These are phyloP conservation scores for Schoenoplectus triqueter DNA, from an alignment of 202 grass and related monocot genomes.

Conservation along the genomic window DNA sequence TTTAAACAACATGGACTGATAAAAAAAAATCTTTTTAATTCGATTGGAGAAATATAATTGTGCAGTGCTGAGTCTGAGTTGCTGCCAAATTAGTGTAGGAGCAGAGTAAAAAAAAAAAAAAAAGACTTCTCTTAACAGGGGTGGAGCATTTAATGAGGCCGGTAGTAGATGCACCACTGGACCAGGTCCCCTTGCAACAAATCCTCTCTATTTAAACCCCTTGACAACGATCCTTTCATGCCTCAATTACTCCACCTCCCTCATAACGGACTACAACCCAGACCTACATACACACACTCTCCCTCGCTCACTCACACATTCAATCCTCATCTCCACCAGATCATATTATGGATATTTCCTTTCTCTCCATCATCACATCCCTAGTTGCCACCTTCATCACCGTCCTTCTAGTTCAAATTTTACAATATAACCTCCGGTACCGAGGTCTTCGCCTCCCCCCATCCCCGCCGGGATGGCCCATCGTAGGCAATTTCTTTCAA, in stretches of 20 bases:
- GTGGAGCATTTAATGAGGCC: constrained; percentile 30
- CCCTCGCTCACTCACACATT: background rate
- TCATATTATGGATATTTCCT: constrained; percentile 20
- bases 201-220: background rate
- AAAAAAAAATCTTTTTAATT: no score
- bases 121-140: no score
- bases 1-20: background rate
- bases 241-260: constrained; percentile 27
- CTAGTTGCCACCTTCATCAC: constrained; percentile 29
- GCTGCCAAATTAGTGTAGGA: background rate
- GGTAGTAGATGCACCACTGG: constrained; percentile 14
- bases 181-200: background rate
- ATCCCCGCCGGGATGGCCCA: constrained; percentile 65
- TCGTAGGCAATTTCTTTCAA: constrained; percentile 85
- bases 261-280: background rate
- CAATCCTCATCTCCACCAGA: constrained; percentile 17
- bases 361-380: constrained; percentile 17
- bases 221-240: constrained; percentile 17
- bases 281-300: background rate
- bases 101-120: constrained; percentile 15
- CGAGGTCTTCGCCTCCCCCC: constrained; percentile 58
- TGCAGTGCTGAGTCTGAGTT: background rate
- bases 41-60: background rate
- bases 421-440: constrained; percentile 52
- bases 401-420: constrained; percentile 5